Base-by-base conservation (phyloP, 805 yeast genomes). In the Sugiyamaella floridensis region DNA sequence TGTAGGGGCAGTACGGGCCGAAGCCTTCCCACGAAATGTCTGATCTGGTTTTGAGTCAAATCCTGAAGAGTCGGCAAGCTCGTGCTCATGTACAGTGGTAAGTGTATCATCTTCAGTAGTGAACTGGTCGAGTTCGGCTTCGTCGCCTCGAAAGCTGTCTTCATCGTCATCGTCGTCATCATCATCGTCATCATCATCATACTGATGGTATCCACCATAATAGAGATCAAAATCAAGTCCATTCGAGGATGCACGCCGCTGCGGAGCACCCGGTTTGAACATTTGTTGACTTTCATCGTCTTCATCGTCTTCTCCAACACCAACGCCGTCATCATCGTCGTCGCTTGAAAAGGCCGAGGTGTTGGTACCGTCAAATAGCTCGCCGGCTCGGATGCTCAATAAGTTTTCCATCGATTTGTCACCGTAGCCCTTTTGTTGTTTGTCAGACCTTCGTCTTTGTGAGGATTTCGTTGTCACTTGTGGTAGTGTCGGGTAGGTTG, bases 31-130 rank as follows among this genome's bases (percentile, higher is more conserved):
- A 7, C 34, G 46, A n/a, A 34, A 44, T 11, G 46, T 19, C 45
- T 47, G 37, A 44, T 43, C 50, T 62, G 47, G 47, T 58, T 44
- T 61, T 55, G 29, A 26, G 29, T 6, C 49, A 49, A 6, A 55
- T 54, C 46, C 58, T 48, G 37, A 48, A 34, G 46, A 58, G 8
- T 48, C 47, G 42, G 50, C 59, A 32, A 32, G 37, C 47, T 40
- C 50, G 19, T 50, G 49, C 19, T 52, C 57, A 29, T 52, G 53
- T 18, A 52, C 53, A 4, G 60, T 55, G 6, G 52, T 44, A 14
- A 54, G 43, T 5, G 55, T 50, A 28, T 59, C 56, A 26, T 68
- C 67, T 18, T 57, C 63, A 14, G 60, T 60, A 12, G 60, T 63
- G 15, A 60, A 61, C 26, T 60, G 61, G 16, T 52, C 60, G 37